Evolutionary conservation across 169 alveolate species (phyloP).

Genomic region (Plasmodium vinckei): DNA sequence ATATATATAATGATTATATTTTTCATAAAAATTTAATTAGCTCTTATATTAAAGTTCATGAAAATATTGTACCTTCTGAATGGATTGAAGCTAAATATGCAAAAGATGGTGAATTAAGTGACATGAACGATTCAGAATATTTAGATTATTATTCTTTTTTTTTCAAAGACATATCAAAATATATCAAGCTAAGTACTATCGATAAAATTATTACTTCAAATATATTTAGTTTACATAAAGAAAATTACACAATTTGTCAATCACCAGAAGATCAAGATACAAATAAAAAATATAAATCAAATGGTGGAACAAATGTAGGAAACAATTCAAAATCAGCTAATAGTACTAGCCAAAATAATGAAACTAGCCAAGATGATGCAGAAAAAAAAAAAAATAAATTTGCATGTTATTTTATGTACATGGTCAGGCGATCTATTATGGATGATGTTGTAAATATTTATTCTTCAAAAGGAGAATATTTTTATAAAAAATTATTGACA

Average conservation of each 20-base stretch:
- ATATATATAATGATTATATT: slow-evolving; percentile 66
- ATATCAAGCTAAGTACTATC: slow-evolving; percentile 35
- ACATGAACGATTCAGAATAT: slow-evolving; percentile 59
- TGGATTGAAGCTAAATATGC: slow-evolving; percentile 41
- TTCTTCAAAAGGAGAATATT: slow-evolving; percentile 65
- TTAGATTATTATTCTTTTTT: slow-evolving; percentile 68
- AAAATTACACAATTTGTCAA: slow-evolving; percentile 3
- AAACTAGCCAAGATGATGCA: neutral
- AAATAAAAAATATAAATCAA: neutral
- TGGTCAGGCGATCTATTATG: slow-evolving; percentile 41
- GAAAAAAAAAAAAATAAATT: slow-evolving; percentile 6
- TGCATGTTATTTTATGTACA: slow-evolving; percentile 58
- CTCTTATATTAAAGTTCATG: slow-evolving; percentile 50
- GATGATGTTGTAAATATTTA: slow-evolving; percentile 49
- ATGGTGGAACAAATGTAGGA: neutral
- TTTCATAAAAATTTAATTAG: slow-evolving; percentile 57
- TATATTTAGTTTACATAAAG: slow-evolving; percentile 44
- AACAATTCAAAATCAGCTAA: neutral
- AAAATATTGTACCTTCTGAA: slow-evolving; percentile 55
- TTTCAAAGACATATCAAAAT: slow-evolving; percentile 64
- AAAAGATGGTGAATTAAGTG: slow-evolving; percentile 19
- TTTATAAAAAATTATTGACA: slow-evolving; percentile 41
- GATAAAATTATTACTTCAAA: slow-evolving; percentile 32
- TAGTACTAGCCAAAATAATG: neutral
- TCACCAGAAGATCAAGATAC: neutral